These are phyloP conservation scores for Phaeolepiota aurea DNA, from an alignment of 768 basidiomycete genomes.

Conservation along the genomic window DNA sequence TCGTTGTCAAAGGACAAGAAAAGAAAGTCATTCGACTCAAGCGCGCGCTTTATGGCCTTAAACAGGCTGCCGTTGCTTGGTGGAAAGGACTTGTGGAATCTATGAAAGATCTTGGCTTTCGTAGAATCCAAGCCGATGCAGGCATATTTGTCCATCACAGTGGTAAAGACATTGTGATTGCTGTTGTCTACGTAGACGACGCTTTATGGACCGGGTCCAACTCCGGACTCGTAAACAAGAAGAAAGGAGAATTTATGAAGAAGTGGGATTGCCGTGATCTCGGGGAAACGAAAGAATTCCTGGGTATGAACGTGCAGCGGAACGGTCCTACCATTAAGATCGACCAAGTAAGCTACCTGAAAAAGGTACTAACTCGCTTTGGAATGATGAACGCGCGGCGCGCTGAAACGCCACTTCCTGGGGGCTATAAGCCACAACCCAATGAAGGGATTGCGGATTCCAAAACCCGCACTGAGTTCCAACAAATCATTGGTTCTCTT, in stretches of 20 bases:
- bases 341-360: neutral
- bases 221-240: conserved; percentile 4
- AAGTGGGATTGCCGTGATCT: conserved; percentile 23
- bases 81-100: neutral
- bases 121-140: neutral
- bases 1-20: neutral
- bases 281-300: conserved; percentile 11
- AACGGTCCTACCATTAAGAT: neutral
- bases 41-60: neutral
- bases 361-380: neutral
- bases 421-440: neutral
- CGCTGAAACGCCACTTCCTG: neutral
- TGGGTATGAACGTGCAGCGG: neutral
- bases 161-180: conserved; percentile 14
- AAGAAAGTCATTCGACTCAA: neutral
- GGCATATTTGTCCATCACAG: neutral
- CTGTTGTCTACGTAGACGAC: conserved; percentile 27
- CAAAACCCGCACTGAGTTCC: neutral
- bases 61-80: neutral
- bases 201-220: conserved; percentile 12
- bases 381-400: neutral
- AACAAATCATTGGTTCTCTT: neutral
- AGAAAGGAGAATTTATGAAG: conserved; percentile 14
- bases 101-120: neutral
- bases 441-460: neutral